These are phyloP conservation scores for Serpula lacrymans DNA, from an alignment of 768 basidiomycete species.

Conservation along the genomic window DNA sequence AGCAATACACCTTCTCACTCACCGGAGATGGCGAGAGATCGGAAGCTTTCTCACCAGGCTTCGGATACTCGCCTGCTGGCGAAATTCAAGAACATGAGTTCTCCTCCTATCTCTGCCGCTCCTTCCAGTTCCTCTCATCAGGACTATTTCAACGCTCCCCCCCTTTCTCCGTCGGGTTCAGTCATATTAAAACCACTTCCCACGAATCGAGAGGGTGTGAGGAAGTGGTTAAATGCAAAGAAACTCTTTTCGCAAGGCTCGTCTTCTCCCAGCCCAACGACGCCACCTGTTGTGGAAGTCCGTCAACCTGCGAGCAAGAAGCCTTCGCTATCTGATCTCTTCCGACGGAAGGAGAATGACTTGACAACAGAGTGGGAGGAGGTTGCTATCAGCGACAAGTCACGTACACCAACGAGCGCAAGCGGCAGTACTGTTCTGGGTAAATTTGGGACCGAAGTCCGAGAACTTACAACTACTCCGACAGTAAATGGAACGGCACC, in stretches of 20 bases:
- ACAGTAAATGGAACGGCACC: conserved; percentile 23
- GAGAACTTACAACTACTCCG: conserved; percentile 26
- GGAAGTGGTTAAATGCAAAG: conserved; percentile 72
- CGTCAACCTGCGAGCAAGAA: conserved; percentile 50
- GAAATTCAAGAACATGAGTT: conserved; percentile 43
- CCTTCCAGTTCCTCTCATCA: conserved; percentile 46
- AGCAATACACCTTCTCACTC: conserved; percentile 48
- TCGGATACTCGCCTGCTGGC: conserved; percentile 65
- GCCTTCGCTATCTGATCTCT: conserved; percentile 64
- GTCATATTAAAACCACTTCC: conserved; percentile 50
- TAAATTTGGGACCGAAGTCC: conserved; percentile 16
- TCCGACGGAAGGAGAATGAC: conserved; percentile 57
- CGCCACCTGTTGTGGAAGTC: conserved; percentile 27
- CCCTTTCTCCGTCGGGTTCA: conserved; percentile 35
- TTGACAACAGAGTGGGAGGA: conserved; percentile 67
- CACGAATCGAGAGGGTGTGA: conserved; percentile 73
- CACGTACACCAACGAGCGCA: conserved; percentile 47
- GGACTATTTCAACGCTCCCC: conserved; percentile 44
- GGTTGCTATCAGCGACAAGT: conserved; percentile 42
- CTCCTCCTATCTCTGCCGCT: conserved; percentile 38
- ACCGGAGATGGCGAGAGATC: conserved; percentile 52
- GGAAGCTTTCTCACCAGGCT: conserved; percentile 62
- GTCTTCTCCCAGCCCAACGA: conserved; percentile 32
- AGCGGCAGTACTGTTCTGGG: conserved; percentile 33
- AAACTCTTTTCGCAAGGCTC: conserved; percentile 49